A percentile compares a stretch with the other conserved stretches of the same genome.
phyloP scores from a whole-genome alignment of 2,329 filamentous ascomycete species.

The Hypoxylon rubiginosum region DNA sequence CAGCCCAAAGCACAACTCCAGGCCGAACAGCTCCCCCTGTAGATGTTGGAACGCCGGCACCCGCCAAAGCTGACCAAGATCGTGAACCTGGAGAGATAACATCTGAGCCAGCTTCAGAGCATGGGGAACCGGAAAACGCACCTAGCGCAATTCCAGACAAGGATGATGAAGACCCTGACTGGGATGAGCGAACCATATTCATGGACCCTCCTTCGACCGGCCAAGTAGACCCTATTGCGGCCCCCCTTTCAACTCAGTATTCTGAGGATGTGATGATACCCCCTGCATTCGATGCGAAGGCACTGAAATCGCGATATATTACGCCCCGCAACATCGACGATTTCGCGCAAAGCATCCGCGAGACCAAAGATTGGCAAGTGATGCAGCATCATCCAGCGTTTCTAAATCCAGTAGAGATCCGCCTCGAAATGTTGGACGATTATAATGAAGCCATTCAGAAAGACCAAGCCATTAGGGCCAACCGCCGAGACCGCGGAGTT shows the following conservation, averaged over 20 bases:
- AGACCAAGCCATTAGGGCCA: conserved; percentile 20
- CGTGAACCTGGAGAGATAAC: conserved; percentile 43
- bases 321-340: conserved; percentile 51
- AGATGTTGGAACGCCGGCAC: conserved; percentile 17
- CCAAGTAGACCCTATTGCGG: conserved; percentile 50
- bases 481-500: conserved; percentile 36
- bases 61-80: conserved; percentile 32
- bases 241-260: conserved; percentile 50
- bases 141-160: conserved; percentile 21
- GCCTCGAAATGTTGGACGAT: conserved; percentile 40
- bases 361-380: conserved; percentile 51
- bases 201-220: conserved; percentile 35
- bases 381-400: conserved; percentile 50
- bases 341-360: conserved; percentile 49
- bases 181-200: conserved; percentile 49
- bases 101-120: conserved; percentile 37
- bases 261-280: conserved; percentile 51
- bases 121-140: conserved; percentile 22
- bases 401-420: conserved; percentile 41
- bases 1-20: conserved; percentile 22
- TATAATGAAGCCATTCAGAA: conserved; percentile 40
- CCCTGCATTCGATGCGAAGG: conserved; percentile 49
- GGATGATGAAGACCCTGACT: conserved; percentile 41
- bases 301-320: conserved; percentile 50
- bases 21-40: conserved; percentile 18